Conservation (phyloP, 805 yeast genomes). For the Hemisphaericaspora nanyangensis region DNA sequence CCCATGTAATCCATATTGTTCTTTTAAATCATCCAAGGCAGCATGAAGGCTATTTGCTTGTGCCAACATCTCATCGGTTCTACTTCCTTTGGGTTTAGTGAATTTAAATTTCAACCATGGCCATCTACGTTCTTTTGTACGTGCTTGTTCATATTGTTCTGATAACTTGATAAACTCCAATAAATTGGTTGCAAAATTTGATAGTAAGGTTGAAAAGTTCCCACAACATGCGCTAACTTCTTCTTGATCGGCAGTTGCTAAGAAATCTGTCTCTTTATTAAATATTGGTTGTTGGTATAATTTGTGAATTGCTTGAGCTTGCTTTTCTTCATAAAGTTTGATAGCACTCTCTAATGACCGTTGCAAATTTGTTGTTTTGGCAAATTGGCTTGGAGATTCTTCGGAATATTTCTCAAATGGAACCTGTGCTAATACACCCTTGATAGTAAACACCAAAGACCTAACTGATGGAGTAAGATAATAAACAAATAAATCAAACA, state of each 20-base stretch:
- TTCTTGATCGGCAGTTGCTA: constrained; percentile 59
- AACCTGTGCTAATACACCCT: constrained; percentile 54
- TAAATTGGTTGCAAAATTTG: constrained; percentile 60
- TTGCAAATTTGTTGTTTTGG: constrained; percentile 41
- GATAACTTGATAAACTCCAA: constrained; percentile 42
- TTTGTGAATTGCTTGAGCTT: constrained; percentile 51
- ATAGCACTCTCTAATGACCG: constrained; percentile 48
- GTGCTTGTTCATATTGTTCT: constrained; percentile 33
- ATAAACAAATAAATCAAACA: constrained; percentile 63
- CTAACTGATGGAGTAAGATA: constrained; percentile 71
- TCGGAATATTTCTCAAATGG: constrained; percentile 45
- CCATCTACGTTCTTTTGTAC: constrained; percentile 33
- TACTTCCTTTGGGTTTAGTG: constrained; percentile 35
- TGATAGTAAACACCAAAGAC: constrained; percentile 60
- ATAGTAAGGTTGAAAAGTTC: constrained; percentile 64
- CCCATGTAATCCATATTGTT: constrained; percentile 15
- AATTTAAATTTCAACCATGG: constrained; percentile 43
- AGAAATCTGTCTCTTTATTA: constrained; percentile 24
- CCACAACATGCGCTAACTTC: constrained; percentile 85
- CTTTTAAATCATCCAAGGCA: constrained; percentile 28
- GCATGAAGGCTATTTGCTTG: constrained; percentile 26
- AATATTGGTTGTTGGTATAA: constrained; percentile 57
- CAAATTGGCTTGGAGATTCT: constrained; percentile 27
- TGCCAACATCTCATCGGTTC: constrained; percentile 8
- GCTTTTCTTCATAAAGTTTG: constrained; percentile 53